Evolutionary conservation across 1,139 yeast genomes (phyloP).

Genomic region (Torulaspora pretoriensis): DNA sequence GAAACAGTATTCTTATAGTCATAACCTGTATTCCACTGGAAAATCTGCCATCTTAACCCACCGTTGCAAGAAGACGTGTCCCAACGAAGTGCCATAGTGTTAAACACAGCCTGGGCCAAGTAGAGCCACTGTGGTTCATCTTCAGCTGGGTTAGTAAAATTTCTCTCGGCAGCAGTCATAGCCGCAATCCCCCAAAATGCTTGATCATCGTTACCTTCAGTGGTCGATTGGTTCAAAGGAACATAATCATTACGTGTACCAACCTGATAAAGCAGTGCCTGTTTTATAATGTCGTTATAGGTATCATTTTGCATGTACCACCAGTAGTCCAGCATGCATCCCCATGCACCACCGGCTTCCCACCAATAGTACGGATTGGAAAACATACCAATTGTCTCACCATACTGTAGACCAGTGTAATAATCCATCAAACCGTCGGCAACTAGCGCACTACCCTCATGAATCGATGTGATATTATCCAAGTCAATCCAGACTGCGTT

Average conservation of each 20-base stretch:
- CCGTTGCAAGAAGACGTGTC: conserved; percentile 71
- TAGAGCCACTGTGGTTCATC: conserved; percentile 67
- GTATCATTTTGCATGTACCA: conserved; percentile 69
- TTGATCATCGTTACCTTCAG: conserved; percentile 97
- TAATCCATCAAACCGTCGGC: conserved; percentile 79
- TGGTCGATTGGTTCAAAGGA: conserved; percentile 87
- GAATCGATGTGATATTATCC: conserved; percentile 39
- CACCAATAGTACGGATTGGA: conserved; percentile 92
- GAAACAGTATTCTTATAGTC: conserved; percentile 87
- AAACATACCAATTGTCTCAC: conserved; percentile 83
- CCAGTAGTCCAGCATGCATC: conserved; percentile 75
- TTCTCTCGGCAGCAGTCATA: conserved; percentile 86
- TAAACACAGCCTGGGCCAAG: conserved; percentile 76
- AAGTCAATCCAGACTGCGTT: conserved; percentile 39
- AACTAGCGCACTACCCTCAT: conserved; percentile 53
- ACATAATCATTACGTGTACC: conserved; percentile 75
- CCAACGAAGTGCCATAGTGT: conserved; percentile 89
- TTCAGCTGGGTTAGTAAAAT: conserved; percentile 69
- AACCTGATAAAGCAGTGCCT: conserved; percentile 67
- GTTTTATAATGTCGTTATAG: conserved; percentile 53
- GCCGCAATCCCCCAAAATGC: conserved; percentile 95
- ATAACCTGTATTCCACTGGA: conserved; percentile 90
- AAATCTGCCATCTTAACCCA: conserved; percentile 95
- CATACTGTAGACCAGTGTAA: conserved; percentile 65
- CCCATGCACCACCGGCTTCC: conserved; percentile 98